Base-by-base conservation (phyloP, 176 grass and related monocot species). In the Cocos nucifera region DNA sequence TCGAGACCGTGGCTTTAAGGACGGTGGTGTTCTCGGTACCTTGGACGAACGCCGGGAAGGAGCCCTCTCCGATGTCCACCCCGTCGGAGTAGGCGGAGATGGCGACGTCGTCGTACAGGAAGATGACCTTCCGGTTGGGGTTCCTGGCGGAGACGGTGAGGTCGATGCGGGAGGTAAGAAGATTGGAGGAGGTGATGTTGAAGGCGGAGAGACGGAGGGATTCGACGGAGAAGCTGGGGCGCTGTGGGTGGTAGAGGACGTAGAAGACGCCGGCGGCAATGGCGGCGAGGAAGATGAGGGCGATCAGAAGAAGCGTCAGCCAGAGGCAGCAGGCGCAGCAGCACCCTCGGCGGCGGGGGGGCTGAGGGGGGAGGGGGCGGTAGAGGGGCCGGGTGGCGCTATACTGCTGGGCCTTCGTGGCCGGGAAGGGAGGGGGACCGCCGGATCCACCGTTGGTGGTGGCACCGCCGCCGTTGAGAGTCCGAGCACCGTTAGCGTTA, bases 281-380 rank as follows among this genome's bases (percentile, higher is more conserved):
- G 70, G 88, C 93, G 29, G 79, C 51, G 17, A 92, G 79, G 82
- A 92, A 79, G 51, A 75, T 80, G 29, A 98, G 74, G 1, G 69
- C 88, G 22, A 89, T 77, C 15, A 98, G 14, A 19, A 83, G 15
- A 29, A 92, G 64, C 17, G 79, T 79, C 28, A 98, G 65, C 93
- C 87, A 98, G 48, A 98, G 76, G 75, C 80, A 92, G 62, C 73
- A 88, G 19, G 21, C 63, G 83, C 92, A 90, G 65, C 92, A 96
- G 78, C 87, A 96, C 25, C 84, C 73, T 28, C 83, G 84, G 4
- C 75, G 76, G 4, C 67, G 82, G 0, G 69, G 72, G 0, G 70
- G 52, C 4, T 74, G 58, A 3, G 72, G 65, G 24, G 71, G 72
- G 27, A 79, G 89, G 0, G 83, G 81, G 0, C 92, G 75, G 87